Percentiles rank a stretch among this genome's conserved stretches.
Conservation (phyloP, 495 filamentous ascomycete genomes). For the Penicillium coffeae region DNA sequence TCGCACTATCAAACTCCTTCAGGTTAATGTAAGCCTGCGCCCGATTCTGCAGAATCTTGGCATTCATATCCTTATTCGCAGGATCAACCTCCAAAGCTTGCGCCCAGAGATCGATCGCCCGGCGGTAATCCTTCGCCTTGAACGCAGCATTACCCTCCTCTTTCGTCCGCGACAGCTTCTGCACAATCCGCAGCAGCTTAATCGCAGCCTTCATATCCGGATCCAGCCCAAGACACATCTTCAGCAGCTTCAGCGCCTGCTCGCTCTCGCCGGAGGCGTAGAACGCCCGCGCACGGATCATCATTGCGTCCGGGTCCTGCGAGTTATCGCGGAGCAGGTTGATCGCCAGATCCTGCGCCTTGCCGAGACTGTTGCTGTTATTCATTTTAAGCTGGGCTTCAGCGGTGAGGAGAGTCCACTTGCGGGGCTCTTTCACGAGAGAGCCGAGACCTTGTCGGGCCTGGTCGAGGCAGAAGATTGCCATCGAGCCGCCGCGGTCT, state of each 20-base stretch:
- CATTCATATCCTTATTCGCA: conserved; percentile 84
- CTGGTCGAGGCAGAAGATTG: conserved; percentile 83
- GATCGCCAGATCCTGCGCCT: conserved; percentile 91
- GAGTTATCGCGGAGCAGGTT: conserved; percentile 75
- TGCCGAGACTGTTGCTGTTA: conserved; percentile 79
- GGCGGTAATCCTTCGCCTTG: conserved; percentile 74
- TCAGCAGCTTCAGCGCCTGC: conserved; percentile 89
- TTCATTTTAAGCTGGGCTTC: conserved; percentile 96
- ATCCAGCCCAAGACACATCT: conserved; percentile 83
- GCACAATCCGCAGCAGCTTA: conserved; percentile 77
- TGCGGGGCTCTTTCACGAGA: conserved; percentile 73
- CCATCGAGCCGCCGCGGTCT: conserved; percentile 81
- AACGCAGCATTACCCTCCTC: conserved; percentile 88
- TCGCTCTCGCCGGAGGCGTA: conserved; percentile 93
- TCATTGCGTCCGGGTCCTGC: conserved; percentile 89
- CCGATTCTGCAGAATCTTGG: conserved; percentile 90
- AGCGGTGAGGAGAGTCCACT: conserved; percentile 88
- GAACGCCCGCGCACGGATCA: conserved; percentile 80
- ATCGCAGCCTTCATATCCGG: conserved; percentile 85
- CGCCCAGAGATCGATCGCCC: conserved; percentile 78
- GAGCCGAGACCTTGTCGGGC: conserved; percentile 74
- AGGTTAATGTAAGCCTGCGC: conserved; percentile 69
- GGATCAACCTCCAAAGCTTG: conserved; percentile 86
- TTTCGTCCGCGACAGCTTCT: conserved; percentile 90
- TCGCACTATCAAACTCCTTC: conserved; percentile 76